These are phyloP conservation scores for Trichomonas tenax DNA, from an alignment of 208 protist species.

Conservation along the genomic window DNA sequence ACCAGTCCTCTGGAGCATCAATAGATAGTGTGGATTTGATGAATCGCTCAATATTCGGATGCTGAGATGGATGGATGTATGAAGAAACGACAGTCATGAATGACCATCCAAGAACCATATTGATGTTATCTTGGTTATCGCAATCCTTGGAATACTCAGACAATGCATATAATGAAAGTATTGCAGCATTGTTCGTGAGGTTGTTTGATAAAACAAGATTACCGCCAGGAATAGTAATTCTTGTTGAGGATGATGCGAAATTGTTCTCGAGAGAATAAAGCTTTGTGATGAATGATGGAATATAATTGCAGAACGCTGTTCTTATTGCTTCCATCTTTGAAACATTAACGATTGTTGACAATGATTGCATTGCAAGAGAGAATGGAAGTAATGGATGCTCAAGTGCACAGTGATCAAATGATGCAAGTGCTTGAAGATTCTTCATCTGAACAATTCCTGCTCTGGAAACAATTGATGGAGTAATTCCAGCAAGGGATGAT, in stretches of 20 bases:
- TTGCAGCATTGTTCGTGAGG: background rate
- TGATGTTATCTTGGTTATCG: background rate
- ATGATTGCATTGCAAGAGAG: background rate
- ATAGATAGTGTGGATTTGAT: background rate
- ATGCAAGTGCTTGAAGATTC: background rate
- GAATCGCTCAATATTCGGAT: background rate
- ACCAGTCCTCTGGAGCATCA: background rate
- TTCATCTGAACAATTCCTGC: background rate
- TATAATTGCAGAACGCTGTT: background rate
- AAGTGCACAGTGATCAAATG: background rate
- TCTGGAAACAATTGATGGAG: background rate
- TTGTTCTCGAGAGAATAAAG: background rate
- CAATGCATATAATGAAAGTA: background rate
- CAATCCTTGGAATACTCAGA: background rate
- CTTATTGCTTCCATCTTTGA: background rate
- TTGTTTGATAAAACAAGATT: background rate
- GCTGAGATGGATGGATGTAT: background rate
- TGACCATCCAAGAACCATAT: background rate
- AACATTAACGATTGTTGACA: background rate
- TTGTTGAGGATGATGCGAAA: background rate
- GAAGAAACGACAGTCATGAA: background rate
- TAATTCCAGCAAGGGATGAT: background rate
- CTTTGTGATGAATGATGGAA: background rate
- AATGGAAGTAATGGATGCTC: background rate
- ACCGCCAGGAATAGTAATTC: background rate